Conservation (phyloP, 768 basidiomycete genomes). For the Tylopilus felleus region DNA sequence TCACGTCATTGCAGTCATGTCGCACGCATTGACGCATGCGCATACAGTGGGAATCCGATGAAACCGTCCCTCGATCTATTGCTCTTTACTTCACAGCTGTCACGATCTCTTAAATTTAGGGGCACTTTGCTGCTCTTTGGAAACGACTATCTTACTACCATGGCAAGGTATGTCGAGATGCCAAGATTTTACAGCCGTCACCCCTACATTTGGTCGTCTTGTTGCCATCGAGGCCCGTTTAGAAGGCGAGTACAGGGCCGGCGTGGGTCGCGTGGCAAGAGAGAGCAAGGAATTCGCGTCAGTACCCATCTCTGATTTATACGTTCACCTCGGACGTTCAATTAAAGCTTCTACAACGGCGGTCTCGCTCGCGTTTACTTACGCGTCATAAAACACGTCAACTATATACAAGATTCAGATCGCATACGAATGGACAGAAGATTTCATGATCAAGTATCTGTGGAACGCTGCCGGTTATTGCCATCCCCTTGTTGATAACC, state of each 20-base stretch:
- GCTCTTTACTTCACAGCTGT: constrained; percentile 90
- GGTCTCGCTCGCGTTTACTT: constrained; percentile 80
- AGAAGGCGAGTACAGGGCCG: constrained; percentile 88
- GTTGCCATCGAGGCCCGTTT: constrained; percentile 85
- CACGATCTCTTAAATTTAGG: constrained; percentile 79
- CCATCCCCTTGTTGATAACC: constrained; percentile 82
- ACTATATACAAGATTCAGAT: constrained; percentile 95
- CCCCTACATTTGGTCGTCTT: constrained; percentile 88
- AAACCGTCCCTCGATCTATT: constrained; percentile 90
- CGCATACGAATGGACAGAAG: constrained; percentile 93
- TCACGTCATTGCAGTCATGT: neutral
- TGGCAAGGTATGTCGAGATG: constrained; percentile 23
- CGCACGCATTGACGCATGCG: neutral
- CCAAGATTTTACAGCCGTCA: constrained; percentile 70
- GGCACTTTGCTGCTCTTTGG: constrained; percentile 76
- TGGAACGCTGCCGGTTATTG: constrained; percentile 97
- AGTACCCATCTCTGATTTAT: constrained; percentile 29
- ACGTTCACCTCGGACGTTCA: neutral
- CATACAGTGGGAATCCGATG: constrained; percentile 80
- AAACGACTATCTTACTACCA: constrained; percentile 89
- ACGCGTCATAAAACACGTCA: constrained; percentile 81
- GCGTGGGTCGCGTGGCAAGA: constrained; percentile 79
- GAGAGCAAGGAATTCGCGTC: constrained; percentile 93
- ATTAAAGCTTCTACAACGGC: constrained; percentile 83
- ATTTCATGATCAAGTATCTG: constrained; percentile 93